Base-by-base conservation (phyloP, 2,329 filamentous ascomycete genomes). In the Aspergillus cejpii region DNA sequence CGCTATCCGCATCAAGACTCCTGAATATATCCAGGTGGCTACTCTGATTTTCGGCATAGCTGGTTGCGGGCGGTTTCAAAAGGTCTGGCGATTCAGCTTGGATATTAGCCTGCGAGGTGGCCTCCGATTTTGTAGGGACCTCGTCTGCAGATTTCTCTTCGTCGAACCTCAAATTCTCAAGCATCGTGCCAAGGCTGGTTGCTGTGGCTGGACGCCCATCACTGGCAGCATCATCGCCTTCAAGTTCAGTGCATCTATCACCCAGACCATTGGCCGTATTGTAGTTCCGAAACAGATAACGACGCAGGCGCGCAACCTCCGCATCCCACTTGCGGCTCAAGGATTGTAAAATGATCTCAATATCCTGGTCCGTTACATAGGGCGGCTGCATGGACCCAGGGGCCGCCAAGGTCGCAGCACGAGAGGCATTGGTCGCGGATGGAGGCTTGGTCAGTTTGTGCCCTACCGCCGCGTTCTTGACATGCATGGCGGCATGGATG, bases 251-350 rank as follows among this genome's bases (percentile, higher is more conserved):
- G 15, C 33, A 38, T 24, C 46, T 46, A 19, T 55, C 53, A 27
- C 52, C 49, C 10, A 64, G 48, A 8, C 68, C 70, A 41, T 72
- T 58, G 5, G 62, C 59, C 7, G 68, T 37, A 33, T 68, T 68
- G 52, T 71, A 72, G 51, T 74, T 75, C 6, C 72, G 65, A 31
- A 64, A 62, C 7, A 75, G 59, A 50, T 73, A 74, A 20, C 66
- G 61, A 36, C 67, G 64, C 37, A 74, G 53, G 29, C 70, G 62
- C 11, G 59, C 56, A 2, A 70, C 60, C 53, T 74, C 70, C 3
- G 51, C 46, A 41, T 74, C 66, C 72, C 72, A 75, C 52, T 67
- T 70, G n/a, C 63, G 60, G 24, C 65, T 62, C 39, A 75, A 51
- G 3, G 69, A 70, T 17, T 54, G 52, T 28, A 74, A 50, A 8